Evolutionary conservation across 345 rosid genomes (phyloP), one percentile per base, ranked within the genome.

Genomic region (Rubroshorea leprosula): DNA sequence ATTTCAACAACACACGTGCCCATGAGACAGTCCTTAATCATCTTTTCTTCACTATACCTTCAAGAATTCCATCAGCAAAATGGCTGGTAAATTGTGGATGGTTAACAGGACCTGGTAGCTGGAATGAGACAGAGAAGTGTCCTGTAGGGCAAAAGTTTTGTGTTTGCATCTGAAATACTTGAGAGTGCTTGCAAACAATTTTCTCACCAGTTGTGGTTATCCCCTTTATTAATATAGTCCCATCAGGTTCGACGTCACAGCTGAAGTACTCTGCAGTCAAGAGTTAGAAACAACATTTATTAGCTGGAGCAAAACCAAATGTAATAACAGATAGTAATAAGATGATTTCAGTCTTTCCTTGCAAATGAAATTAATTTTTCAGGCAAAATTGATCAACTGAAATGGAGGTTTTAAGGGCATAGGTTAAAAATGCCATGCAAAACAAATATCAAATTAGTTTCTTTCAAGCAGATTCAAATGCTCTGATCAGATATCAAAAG

Each of bases 81-180:
- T 26, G 54, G 43, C 85, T 82, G 1, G 61, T 45, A 54, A 83
- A 75, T 35, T 74, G 76, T 25, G 69, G 78, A 48, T 54, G 65
- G 61, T 80, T 65, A 63, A 88, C 92, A 6, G 95, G 95, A 61
- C 98, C 95, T 5, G 95, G 92, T 13, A 91, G 90, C 62, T 70
- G 74, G 63, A 86, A 83, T 11, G 80, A 63, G 61, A 86, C 58
- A 0, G 93, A 68, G 72, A 91, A 92, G 52, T 63, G 80, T 21
- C 98, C 96, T 0, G 93, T 84, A 5, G 89, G 90, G 69, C 82
- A 70, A 6, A 88, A 71, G 57, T 91, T 88, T 51, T 75, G 95
- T 0, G 93, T 60, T 45, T 69, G 74, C 96, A 86, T 89, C 68
- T 65, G 72, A 49, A 89, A 92, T 58, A 83, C 55, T 68, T 68